Evolutionary conservation across 192 early-diverging fungal genomes (phyloP).

Genomic region (Umbelopsis vinacea): DNA sequence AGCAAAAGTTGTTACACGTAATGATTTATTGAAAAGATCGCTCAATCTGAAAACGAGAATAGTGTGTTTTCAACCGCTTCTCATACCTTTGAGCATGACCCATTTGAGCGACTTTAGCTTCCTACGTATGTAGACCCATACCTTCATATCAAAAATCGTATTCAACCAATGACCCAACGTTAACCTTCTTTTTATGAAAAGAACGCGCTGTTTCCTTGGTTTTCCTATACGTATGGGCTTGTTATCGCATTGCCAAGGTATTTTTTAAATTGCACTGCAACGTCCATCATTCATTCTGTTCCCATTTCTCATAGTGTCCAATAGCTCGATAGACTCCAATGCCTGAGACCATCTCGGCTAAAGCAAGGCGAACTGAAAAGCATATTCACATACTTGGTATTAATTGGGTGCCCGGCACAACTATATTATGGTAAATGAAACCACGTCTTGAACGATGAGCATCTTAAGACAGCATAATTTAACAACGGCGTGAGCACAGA

Average conservation of each 20-base stretch:
- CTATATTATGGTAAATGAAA: slow-evolving; percentile 23
- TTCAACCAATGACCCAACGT: neutral
- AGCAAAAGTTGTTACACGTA: slow-evolving; percentile 4
- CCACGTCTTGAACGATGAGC: neutral
- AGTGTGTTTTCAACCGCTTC: neutral
- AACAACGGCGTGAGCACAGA: slow-evolving; percentile 8
- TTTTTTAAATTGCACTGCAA: neutral
- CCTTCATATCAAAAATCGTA: too few species aligned
- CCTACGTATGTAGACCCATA: neutral
- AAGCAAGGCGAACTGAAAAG: slow-evolving; percentile 32
- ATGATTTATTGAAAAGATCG: neutral
- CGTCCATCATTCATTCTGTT: neutral
- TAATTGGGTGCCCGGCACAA: slow-evolving; percentile 24
- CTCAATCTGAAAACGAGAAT: neutral
- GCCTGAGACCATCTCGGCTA: slow-evolving; percentile 28
- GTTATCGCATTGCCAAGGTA: slow-evolving; percentile 11
- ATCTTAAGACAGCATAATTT: too few species aligned
- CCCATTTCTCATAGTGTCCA: neutral
- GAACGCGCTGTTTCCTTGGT: slow-evolving; percentile 10
- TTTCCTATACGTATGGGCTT: slow-evolving; percentile 7
- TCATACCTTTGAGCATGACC: neutral
- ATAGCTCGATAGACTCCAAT: slow-evolving; percentile 31
- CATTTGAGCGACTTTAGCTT: slow-evolving; percentile 18
- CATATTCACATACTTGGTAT: slow-evolving; percentile 26
- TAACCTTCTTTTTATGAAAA: neutral